Evolutionary conservation across 768 basidiomycete genomes (phyloP).

Genomic region (Tulasnella sp.): DNA sequence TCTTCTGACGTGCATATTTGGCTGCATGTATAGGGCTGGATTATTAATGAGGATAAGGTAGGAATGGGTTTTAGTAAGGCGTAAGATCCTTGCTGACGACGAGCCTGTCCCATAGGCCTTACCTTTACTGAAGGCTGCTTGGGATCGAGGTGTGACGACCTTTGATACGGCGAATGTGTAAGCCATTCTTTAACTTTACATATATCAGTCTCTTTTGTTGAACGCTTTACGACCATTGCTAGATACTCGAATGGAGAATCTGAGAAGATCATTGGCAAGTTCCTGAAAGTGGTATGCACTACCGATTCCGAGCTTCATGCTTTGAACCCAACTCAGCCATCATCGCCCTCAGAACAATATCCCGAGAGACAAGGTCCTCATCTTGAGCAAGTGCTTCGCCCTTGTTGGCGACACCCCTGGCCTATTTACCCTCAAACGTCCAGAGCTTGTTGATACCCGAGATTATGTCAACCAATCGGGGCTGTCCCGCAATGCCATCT

Average conservation of each 20-base stretch:
- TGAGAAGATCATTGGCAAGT: conserved; percentile 59
- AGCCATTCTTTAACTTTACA: conserved; percentile 52
- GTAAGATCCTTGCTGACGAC: conserved; percentile 24
- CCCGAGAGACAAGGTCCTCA: too few species aligned
- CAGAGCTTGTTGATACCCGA: neutral
- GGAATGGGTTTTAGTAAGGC: too few species aligned
- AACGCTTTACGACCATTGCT: neutral
- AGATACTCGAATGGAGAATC: neutral
- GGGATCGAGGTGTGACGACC: neutral
- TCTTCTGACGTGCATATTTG: too few species aligned
- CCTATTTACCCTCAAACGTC: neutral
- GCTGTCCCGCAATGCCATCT: neutral
- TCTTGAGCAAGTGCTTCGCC: too few species aligned
- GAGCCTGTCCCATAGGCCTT: conserved; percentile 42
- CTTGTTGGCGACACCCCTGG: neutral
- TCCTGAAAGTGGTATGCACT: conserved; percentile 37
- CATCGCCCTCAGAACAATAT: too few species aligned
- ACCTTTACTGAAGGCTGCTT: conserved; percentile 20
- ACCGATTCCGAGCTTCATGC: too few species aligned
- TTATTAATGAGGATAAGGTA: neutral
- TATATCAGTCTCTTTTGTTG: conserved; percentile 25
- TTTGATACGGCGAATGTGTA: conserved; percentile 31
- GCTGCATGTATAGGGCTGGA: neutral
- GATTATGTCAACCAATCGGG: neutral
- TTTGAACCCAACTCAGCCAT: too few species aligned